phyloP scores from a whole-genome alignment of 257 asterid species.

The Anisodus acutangulus region DNA sequence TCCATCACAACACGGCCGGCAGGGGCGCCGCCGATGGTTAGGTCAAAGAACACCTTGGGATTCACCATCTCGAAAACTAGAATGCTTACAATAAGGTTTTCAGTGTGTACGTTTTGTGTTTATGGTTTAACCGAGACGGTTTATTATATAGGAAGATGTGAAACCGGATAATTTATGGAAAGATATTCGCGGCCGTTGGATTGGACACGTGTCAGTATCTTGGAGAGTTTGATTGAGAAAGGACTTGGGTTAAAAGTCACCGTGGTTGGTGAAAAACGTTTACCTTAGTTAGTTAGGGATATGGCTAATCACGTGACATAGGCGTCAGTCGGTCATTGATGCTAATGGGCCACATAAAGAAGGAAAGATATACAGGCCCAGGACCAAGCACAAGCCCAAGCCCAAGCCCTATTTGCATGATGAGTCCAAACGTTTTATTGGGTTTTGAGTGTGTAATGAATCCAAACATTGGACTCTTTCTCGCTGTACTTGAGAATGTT shows the following conservation, averaged over 20 bases:
- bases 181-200: conserved; percentile 41
- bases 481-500: not conserved
- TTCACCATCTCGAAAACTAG: conserved; percentile 40
- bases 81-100: not conserved
- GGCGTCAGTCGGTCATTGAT: conserved; percentile 2
- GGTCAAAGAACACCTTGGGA: conserved; percentile 74
- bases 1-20: conserved; percentile 75
- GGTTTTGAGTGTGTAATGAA: not conserved
- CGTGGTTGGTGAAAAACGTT: not conserved
- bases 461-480: not conserved
- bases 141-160: conserved; percentile 47
- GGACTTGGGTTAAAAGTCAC: not conserved
- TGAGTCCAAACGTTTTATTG: not conserved
- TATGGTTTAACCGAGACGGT: conserved; percentile 41
- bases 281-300: not conserved
- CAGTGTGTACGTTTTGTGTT: conserved; percentile 4
- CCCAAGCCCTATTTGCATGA: not conserved
- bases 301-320: conserved; percentile 28
- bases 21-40: conserved; percentile 60
- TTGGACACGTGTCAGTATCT: conserved; percentile 43
- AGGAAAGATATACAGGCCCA: not conserved
- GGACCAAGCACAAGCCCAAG: not conserved
- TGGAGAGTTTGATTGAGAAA: conserved; percentile 25
- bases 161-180: conserved; percentile 33
- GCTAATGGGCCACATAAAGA: not conserved